Base-by-base conservation (phyloP, 805 yeast species). In the Tetrapisispora namnaoensis region DNA sequence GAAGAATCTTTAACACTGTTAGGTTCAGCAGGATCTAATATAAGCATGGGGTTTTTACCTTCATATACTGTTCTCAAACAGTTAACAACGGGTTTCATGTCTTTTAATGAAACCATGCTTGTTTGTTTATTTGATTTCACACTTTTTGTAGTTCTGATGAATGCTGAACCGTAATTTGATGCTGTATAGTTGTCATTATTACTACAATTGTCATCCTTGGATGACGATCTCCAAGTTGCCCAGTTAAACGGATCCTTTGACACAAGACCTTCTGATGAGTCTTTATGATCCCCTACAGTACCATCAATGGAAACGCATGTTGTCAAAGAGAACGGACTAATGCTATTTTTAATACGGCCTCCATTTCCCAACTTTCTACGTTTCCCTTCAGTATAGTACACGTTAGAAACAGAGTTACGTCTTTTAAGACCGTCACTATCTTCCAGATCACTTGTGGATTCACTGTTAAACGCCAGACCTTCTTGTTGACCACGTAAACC, bases 111-210 rank as follows among this genome's bases (percentile, higher is more conserved):
- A 55, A 42, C 16, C 50, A 47, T 14, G 54, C 49, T 32, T 48
- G 42, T 14, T 6, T 11, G n/a, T 47, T 51, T 28, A 21, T 8
- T 45, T 32, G 39, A 37, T 13, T 47, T 32, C 49, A 56, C 14
- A 49, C 47, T 47, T 58, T 60, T 45, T 56, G 17, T 42, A 18
- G 30, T 42, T 4, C 17, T 52, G 39, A 62, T 42, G 44, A 71
- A 65, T 2, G 61, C 51, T 1, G 73, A 68, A 3, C 77, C 77
- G 50, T 73, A 73, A 28, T 68, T 66, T 5, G 49, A 44, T 22
- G n/a, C 28, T 6, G 20, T n/a, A 7, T 30, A 44, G 35, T 42
- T n/a, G 18, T 27, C 2, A 4, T 24, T 40, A 40, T 17, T 40
- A 14, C 27, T 39, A 22, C 21, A 34, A 11, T 42, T 17, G 18